phyloP scores from a whole-genome alignment of 148 eudicot species.

The Vaccinium darrowii region DNA sequence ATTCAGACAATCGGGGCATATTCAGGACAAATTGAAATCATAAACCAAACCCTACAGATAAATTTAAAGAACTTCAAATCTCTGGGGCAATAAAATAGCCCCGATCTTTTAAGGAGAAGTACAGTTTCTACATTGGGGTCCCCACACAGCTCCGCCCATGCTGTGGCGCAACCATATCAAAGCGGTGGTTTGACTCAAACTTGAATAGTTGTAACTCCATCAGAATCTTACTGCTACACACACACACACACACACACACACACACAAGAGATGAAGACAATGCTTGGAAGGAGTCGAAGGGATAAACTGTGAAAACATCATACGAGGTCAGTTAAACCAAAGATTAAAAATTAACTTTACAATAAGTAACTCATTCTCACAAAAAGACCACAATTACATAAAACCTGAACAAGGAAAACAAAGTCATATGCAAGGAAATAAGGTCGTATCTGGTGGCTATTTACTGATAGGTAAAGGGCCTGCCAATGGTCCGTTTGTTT shows the following conservation, averaged over 20 bases:
- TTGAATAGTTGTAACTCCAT: background rate
- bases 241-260: background rate
- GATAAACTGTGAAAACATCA: background rate
- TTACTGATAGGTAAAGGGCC: background rate
- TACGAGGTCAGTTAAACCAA: background rate
- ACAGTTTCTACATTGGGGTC: background rate
- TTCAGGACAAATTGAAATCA: background rate
- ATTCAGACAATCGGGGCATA: background rate
- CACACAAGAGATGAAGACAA: background rate
- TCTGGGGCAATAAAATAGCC: background rate
- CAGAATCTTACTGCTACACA: background rate
- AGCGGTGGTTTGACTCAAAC: background rate
- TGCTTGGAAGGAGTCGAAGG: background rate
- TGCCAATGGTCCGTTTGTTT: background rate
- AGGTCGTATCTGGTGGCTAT: background rate
- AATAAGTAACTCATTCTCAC: background rate
- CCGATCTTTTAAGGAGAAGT: background rate
- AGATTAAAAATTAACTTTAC: background rate
- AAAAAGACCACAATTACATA: background rate
- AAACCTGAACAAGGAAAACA: background rate
- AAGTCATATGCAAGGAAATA: background rate
- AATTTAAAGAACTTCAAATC: background rate
- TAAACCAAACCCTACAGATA: background rate
- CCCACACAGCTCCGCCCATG: background rate
- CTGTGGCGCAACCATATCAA: background rate